Percentiles rank a stretch among this genome's conserved stretches.
Conservation (phyloP, 1,284 basidiomycete species). For the Bjerkandera adusta region DNA sequence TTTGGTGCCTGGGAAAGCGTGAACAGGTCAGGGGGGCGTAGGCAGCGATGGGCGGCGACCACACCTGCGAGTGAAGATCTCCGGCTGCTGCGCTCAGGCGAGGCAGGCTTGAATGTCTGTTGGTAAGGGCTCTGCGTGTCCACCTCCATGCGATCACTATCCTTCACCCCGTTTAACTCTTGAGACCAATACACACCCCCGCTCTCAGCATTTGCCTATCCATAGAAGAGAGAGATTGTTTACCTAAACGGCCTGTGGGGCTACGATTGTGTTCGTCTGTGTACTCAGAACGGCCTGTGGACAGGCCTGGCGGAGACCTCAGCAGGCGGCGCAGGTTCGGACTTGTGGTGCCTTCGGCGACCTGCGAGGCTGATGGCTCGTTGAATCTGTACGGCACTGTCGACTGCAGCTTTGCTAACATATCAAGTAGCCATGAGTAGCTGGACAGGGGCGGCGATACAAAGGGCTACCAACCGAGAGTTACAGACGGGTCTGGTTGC, state of each 20-base stretch:
- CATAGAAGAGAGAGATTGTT: background rate
- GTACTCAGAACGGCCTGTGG: slow-evolving; percentile 16
- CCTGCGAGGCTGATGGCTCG: slow-evolving; percentile 47
- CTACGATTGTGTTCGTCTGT: slow-evolving; percentile 16
- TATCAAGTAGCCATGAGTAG: background rate
- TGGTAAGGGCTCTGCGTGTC: slow-evolving; percentile 32
- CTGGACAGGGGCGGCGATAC: slow-evolving; percentile 8
- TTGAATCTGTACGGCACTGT: slow-evolving; percentile 69
- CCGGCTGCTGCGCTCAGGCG: slow-evolving; percentile 58
- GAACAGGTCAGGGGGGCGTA: slow-evolving; percentile 31
- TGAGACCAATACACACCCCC: slow-evolving; percentile 11
- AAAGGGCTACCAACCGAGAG: slow-evolving; percentile 14
- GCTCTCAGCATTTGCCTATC: slow-evolving; percentile 3
- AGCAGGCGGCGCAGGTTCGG: slow-evolving; percentile 44
- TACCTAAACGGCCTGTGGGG: slow-evolving; percentile 6
- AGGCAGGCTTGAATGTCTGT: slow-evolving; percentile 31
- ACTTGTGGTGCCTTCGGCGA: slow-evolving; percentile 37
- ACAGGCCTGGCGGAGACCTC: slow-evolving; percentile 41
- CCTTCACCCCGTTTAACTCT: slow-evolving; percentile 34
- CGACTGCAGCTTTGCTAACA: slow-evolving; percentile 46
- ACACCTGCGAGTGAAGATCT: slow-evolving; percentile 35
- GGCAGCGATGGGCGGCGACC: slow-evolving; percentile 13
- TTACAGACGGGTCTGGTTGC: slow-evolving; percentile 24
- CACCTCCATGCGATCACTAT: slow-evolving; percentile 44
- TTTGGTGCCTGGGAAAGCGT: slow-evolving; percentile 59